Base-by-base conservation (phyloP, 2,329 filamentous ascomycete species). In the Anthostomella pinea region DNA sequence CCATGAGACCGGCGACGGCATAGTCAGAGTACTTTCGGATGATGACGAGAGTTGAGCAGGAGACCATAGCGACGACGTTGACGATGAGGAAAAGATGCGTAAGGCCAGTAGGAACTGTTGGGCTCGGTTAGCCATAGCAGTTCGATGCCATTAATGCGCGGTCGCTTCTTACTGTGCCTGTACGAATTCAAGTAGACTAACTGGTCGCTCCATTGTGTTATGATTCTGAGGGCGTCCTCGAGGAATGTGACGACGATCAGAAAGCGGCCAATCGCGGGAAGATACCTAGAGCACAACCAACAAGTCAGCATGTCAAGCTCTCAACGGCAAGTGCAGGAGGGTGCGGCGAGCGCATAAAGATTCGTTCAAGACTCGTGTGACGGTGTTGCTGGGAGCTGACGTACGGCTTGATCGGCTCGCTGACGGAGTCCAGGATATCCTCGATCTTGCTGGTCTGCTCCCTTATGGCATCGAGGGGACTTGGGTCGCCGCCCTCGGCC, bases 391-490 rank as follows among this genome's bases (percentile, higher is more conserved):
- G n/a, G 20, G 38, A 45, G 35, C 40, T 42, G 41, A 81, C 86
- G 64, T 78, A 98, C 85, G 93, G 93, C 76, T 95, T 97, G 52
- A 97, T 69, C 31, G 93, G 93, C 60, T 95, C 91, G 57, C 88
- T 85, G 58, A 89, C 52, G 18, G 79, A 87, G 66, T 97, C 93
- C 60, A 98, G 68, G 62, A 87, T 69, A 63, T 98, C 93, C 70
- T 98, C 93, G 51, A 98, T 91, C 77, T 96, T 97, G 83, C 87
- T 95, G 33, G 93, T 98, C 67, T 97, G 90, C 64, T 89, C 81
- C 48, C 93, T 79, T 60, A 98, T 88, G 56, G 87, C 78, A 64
- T 96, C 93, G 53, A 98, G 79, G 39, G 85, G 81, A 64, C 80
- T 87, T 31, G 83, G 77, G 55, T 89, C 83, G 59, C 75, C 77